Evolutionary conservation across 192 early-diverging fungal species (phyloP), one percentile per base, ranked within the genome.

Genomic region (Ambispora gerdemannii): DNA sequence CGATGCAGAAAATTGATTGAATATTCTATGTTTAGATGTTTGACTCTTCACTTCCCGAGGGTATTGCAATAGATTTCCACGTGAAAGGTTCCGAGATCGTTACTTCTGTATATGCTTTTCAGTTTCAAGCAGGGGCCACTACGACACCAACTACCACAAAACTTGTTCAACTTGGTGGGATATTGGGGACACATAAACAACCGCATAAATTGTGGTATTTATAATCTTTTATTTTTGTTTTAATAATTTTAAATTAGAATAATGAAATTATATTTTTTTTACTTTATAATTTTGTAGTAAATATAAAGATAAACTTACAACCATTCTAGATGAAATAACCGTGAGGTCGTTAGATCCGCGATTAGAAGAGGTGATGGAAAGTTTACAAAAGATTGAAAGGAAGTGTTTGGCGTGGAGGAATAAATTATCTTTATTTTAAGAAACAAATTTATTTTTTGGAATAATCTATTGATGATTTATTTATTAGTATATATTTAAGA

Each of bases 291-390:
- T n/a, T 25, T 28, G 0, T 55, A 68, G 67, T 28, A 49, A 68
- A n/a, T 68, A 68, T 43, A 68, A 68, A 34, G 67, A 68, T 53
- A 68, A 55, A 34, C 50, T 55, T 32, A 51, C 25, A 55, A 50
- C 32, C 25, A 22, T 68, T 13, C 15, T 68, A 13, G 51, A 68
- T 52, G 32, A 68, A 55, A 31, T 68, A 25, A 7, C 50, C 27
- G 67, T 68, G 20, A 52, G 47, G 34, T 68, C 67, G 34, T 35
- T 35, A 22, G 67, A 68, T 55, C 67, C 67, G 31, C 52, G 47
- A n/a, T n/a, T 68, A 6, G 67, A 53, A 56, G 51, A 55, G 28
- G 35, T 68, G 32, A 36, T 52, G 52, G 67, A 52, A 55, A n/a
- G 52, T 17, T 36, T 68, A 19, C 20, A 25, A 17, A 56, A 55